These are phyloP conservation scores for Beauveria pseudobassiana DNA, from an alignment of 2,329 filamentous ascomycete genomes.

Conservation along the genomic window DNA sequence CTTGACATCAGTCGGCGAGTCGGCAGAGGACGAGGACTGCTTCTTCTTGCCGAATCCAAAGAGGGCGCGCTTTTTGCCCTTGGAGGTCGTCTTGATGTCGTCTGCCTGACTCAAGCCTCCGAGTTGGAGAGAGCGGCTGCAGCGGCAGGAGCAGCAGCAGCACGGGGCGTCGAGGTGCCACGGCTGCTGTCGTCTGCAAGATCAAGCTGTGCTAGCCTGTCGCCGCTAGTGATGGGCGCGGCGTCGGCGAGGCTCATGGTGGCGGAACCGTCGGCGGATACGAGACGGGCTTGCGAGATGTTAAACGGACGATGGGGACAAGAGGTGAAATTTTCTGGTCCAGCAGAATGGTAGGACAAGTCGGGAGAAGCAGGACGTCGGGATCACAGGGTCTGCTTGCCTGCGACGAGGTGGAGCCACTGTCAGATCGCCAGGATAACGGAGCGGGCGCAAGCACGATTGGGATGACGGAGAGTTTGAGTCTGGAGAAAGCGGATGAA, in stretches of 20 bases:
- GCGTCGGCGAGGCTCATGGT: constrained; percentile 11
- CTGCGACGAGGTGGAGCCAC: constrained; percentile 8
- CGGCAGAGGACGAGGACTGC: constrained; percentile 19
- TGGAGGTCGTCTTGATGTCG: constrained; percentile 16
- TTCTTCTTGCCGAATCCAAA: constrained; percentile 60
- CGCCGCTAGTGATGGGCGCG: constrained; percentile 8
- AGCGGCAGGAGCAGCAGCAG: constrained; percentile 13
- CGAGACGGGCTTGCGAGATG: background rate
- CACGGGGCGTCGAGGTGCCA: constrained; percentile 25
- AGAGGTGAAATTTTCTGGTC: background rate
- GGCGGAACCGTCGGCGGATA: background rate
- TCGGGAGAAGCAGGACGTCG: constrained; percentile 1
- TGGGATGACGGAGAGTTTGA: background rate
- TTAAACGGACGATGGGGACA: background rate
- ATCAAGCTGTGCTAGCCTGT: constrained; percentile 10
- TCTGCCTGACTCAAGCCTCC: constrained; percentile 21
- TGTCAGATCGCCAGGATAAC: constrained; percentile 10
- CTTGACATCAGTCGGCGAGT: constrained; percentile 21
- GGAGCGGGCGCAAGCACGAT: constrained; percentile 2
- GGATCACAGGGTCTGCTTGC: constrained; percentile 10
- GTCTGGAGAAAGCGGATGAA: background rate
- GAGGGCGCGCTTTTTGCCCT: constrained; percentile 48
- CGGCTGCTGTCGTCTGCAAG: constrained; percentile 22
- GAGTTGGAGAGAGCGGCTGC: background rate
- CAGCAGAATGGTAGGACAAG: background rate